A percentile compares a stretch with the other conserved stretches of the same genome.
Evolutionary conservation across 176 grass and related monocot genomes (phyloP).

Genomic region (Saccharum officinarum): DNA sequence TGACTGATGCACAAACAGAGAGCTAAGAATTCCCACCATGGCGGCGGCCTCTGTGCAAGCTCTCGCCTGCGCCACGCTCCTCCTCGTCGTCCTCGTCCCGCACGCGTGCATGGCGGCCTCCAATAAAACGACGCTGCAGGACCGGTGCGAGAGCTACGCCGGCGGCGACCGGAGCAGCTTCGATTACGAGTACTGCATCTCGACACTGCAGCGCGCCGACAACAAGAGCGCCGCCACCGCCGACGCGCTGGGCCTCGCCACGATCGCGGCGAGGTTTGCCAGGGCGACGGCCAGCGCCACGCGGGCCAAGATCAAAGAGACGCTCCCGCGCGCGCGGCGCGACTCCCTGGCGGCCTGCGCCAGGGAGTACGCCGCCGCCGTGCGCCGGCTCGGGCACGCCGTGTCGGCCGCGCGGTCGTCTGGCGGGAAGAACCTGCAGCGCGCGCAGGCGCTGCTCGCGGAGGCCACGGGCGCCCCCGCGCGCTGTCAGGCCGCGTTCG

Average conservation of each 20-base stretch:
- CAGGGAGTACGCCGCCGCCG: constrained; percentile 25
- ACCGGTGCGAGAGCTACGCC: constrained; percentile 30
- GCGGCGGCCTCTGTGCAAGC: neutral
- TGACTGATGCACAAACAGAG: neutral
- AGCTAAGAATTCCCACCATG: constrained; percentile 2
- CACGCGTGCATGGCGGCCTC: neutral
- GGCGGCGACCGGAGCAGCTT: neutral
- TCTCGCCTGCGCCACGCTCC: neutral
- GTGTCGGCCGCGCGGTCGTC: neutral
- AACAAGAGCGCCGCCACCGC: neutral
- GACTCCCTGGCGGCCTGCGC: constrained; percentile 10
- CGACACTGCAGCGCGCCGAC: constrained; percentile 14
- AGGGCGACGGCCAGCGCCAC: constrained; percentile 23
- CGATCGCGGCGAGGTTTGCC: neutral
- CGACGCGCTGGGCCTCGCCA: constrained; percentile 20
- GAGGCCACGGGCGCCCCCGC: neutral
- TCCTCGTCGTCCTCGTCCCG: neutral
- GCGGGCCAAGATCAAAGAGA: constrained; percentile 31
- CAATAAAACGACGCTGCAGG: neutral
- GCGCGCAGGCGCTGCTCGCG: constrained; percentile 25
- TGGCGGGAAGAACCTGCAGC: neutral
- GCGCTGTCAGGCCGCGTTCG: constrained; percentile 34
- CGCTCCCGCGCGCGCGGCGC: neutral
- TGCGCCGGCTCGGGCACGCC: constrained; percentile 31
- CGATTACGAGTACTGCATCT: constrained; percentile 43